Base-by-base conservation (phyloP, 148 eudicot genomes). In the Camellia granthamiana region DNA sequence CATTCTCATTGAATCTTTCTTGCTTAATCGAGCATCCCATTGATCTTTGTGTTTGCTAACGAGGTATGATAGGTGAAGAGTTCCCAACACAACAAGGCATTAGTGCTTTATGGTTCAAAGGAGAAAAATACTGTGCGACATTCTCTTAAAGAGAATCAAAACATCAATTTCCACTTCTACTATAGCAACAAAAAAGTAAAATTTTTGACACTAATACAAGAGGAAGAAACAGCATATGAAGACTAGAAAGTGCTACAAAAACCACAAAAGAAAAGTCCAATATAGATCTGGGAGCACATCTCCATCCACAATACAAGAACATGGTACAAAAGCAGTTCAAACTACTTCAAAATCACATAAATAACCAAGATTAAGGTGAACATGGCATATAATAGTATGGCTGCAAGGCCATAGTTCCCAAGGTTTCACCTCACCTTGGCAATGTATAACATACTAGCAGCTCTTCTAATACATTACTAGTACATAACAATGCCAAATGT, bases 201-300 rank as follows among this genome's bases (percentile, higher is more conserved):
- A 21, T 19, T 64, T 23, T 7, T 30, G 38, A 30, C 38, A 30
- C 15, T 15, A 30, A 23, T 15, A 56, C 0, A 56, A 21, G 46
- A 41, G 64, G 47, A 55, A 14, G 63, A 30, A 74, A 74, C 63
- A 74, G 56, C 10, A 74, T 15, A 71, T 46, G 30, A 75, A 43
- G 0, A 16, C 54, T 8, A 13, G 1, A 63, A 47, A 77, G 18
- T 46, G 69, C 69, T 21, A n/a, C 23, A 3, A 64, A 44, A 13
- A 76, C 13, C 44, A 61, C 10, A 46, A 9, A 46, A 3, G 65
- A 1, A 16, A 47, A 16, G 38, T 19, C 12, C 38, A 19, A 8
- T 18, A 56, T 7, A 44, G 12, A 62, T 62, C 16, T 6, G 5
- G 11, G 11, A 43, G 56, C 58, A 10, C 6, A 18, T n/a, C 55